phyloP scores from a whole-genome alignment of 2,329 filamentous ascomycete genomes.

The Knufia petricola region DNA sequence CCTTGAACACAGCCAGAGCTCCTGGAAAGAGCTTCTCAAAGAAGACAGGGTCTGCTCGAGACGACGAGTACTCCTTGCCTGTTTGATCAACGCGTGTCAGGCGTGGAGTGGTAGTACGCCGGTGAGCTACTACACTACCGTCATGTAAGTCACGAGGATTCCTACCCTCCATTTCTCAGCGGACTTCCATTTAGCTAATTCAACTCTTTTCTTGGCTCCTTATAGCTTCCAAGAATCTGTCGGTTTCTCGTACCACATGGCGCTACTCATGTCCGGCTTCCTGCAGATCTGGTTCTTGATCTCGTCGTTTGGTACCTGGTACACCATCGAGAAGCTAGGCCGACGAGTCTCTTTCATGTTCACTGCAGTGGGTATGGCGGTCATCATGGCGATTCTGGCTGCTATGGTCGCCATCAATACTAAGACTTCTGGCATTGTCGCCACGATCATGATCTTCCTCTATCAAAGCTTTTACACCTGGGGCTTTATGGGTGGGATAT shows the following conservation, averaged over 20 bases:
- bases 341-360: slow-evolving; percentile 63
- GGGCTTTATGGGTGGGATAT: no score
- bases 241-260: slow-evolving; percentile 30
- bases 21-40: no score
- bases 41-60: no score
- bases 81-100: no score
- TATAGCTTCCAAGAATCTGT: slow-evolving; percentile 36
- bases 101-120: no score
- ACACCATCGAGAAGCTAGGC: slow-evolving; percentile 42
- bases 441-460: slow-evolving; percentile 49
- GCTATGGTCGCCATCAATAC: slow-evolving; percentile 29
- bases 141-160: slow-evolving; percentile 35
- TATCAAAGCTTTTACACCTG: no score
- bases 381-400: slow-evolving; percentile 54
- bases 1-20: no score
- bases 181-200: no score
- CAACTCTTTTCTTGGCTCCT: no score
- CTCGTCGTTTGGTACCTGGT: slow-evolving; percentile 42
- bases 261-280: slow-evolving; percentile 41
- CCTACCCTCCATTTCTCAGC: not conserved
- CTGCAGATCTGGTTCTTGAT: slow-evolving; percentile 47
- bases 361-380: slow-evolving; percentile 55
- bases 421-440: slow-evolving; percentile 32
- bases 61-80: no score
- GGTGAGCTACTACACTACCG: slow-evolving; percentile 39